Evolutionary conservation across 2,329 filamentous ascomycete species (phyloP).

Genomic region (Gaeumannomyces sp.): DNA sequence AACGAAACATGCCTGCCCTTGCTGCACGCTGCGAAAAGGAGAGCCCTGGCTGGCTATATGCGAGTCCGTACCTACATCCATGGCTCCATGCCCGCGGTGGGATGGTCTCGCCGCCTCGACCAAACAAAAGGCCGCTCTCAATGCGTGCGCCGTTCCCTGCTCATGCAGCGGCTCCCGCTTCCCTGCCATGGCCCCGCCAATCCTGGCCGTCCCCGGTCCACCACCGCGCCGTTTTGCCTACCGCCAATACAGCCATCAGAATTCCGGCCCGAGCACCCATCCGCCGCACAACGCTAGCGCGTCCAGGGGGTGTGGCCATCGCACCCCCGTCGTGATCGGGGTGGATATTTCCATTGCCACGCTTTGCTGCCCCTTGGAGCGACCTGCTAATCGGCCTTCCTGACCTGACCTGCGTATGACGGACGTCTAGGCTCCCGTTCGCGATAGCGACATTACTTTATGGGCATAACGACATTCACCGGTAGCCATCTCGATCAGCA

Average conservation of each 20-base stretch:
- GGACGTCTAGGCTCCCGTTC: not conserved
- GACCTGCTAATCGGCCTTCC: no score
- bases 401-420: not conserved
- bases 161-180: not conserved
- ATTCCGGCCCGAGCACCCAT: constrained; percentile 1
- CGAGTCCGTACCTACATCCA: no score
- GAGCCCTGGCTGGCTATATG: no score
- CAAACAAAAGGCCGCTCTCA: no score
- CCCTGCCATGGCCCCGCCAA: no score
- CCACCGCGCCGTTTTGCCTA: not conserved
- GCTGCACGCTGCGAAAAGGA: no score
- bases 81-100: no score
- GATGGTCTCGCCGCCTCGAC: no score
- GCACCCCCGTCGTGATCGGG: not conserved
- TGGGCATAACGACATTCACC: not conserved
- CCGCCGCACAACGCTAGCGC: not conserved
- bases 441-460: not conserved
- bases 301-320: not conserved
- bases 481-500: not conserved
- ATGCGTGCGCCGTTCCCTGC: no score
- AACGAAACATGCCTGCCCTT: no score
- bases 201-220: not conserved
- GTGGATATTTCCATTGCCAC: not conserved
- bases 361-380: not conserved
- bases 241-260: not conserved